Base-by-base conservation (phyloP, 441 rosid genomes). In the Euphorbia corollata region DNA sequence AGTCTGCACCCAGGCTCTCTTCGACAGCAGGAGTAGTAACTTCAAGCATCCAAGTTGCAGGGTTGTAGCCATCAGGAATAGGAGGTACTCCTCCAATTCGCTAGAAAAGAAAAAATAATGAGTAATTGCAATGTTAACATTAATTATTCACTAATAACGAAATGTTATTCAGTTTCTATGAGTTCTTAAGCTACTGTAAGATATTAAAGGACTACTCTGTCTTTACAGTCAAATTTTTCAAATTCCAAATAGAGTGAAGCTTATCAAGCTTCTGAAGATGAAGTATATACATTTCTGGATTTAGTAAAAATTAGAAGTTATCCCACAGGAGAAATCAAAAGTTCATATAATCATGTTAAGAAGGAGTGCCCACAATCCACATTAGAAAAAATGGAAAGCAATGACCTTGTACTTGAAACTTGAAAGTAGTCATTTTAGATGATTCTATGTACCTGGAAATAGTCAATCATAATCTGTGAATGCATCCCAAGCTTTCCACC, bases 41-140 rank as follows among this genome's bases (percentile, higher is more conserved):
- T 73, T 90, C 97, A 24, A 90, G 82, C 98, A 90, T 88, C 98
- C 98, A 88, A 2, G 93, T 88, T 64, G 98, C 98, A 3, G 96
- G 96, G 54, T 90, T 88, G 68, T 84, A 84, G 6, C 91, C 91
- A 5, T 70, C 62, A 30, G 73, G 45, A 34, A 64, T 63, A 16
- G 18, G 68, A 63, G 73, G 23, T 57, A 70, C 43, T 45, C 63
- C 73, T 13, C 11, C 4, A 32, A 63, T 18, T 55, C 55, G 58
- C 73, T 70, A 34, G 15, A 63, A 57, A 56, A 56, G 56, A 18
- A 20, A 45, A 63, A 36, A 45, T 34, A 30, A 56, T 15, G 41
- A 36, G 41, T 2, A 36, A 2, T 5, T 36, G 41, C 41, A 16
- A 30, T 8, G 34, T 43, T 2, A 39, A 56, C 4, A 5, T 24